Conservation (phyloP, 1,284 basidiomycete species). For the Fomitiporia mediterranea region DNA sequence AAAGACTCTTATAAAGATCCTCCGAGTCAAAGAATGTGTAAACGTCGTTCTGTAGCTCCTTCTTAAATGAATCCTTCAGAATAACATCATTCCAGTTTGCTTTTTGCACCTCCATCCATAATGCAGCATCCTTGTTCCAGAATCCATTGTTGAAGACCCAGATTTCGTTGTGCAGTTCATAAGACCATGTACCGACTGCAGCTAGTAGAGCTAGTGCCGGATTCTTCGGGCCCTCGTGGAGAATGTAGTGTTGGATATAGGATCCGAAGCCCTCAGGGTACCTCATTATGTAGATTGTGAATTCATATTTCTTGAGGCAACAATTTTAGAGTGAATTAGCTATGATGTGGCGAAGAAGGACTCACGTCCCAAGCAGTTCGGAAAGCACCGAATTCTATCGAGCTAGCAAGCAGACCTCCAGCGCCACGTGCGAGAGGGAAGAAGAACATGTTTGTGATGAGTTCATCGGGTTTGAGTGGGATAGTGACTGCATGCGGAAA, state of each 20-base stretch:
- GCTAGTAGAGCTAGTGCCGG: constrained; percentile 51
- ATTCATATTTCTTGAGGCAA: constrained; percentile 38
- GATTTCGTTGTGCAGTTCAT: constrained; percentile 61
- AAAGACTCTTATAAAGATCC: constrained; percentile 62
- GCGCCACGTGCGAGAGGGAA: constrained; percentile 40
- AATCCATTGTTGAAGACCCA: constrained; percentile 69
- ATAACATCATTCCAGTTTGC: constrained; percentile 74
- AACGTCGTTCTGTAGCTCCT: constrained; percentile 62
- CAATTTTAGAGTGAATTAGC: not conserved
- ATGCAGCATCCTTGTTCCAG: constrained; percentile 58
- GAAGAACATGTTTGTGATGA: constrained; percentile 48
- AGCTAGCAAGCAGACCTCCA: constrained; percentile 51
- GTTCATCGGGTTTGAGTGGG: constrained; percentile 44
- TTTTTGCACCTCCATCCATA: constrained; percentile 70
- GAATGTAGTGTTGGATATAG: constrained; percentile 40
- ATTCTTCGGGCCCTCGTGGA: constrained; percentile 58
- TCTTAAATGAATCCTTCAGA: constrained; percentile 68
- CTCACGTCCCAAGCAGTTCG: constrained; percentile 55
- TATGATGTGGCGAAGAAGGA: not conserved
- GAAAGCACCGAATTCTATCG: constrained; percentile 52
- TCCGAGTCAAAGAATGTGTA: constrained; percentile 74
- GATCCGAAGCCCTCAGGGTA: constrained; percentile 26
- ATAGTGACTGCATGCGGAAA: constrained; percentile 46
- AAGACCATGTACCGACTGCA: constrained; percentile 45
- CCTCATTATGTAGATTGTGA: constrained; percentile 42